Evolutionary conservation across 2,329 filamentous ascomycete genomes (phyloP), one percentile per base, ranked within the genome.

Genomic region (Penicillium sp.): DNA sequence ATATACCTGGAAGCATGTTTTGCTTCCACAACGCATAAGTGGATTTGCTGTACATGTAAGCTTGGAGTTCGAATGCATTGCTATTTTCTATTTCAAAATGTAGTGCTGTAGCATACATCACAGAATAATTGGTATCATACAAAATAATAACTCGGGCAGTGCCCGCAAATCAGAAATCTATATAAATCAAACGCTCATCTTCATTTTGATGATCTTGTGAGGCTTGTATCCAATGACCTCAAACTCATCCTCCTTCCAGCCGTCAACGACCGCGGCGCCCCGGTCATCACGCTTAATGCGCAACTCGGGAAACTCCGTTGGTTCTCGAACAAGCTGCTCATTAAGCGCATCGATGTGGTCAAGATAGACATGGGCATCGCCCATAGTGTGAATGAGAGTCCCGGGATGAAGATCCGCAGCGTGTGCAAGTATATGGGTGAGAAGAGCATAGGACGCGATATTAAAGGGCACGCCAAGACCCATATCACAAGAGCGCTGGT

Each of bases 401-500:
- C 91, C 93, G 0, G 93, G 89, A 1, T 87, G 79, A 48, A 98
- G 71, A 58, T 90, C 84, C 64, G 86, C 89, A 10, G 86, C 88
- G 65, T 90, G 84, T 1, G 93, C 91, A 41, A 98, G 74, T 85
- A 98, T 97, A 69, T 97, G 90, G 37, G 90, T 96, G 35, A 98
- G 75, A 49, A 98, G 75, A 31, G 93, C 89, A 71, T 98, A 98
- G 56, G 82, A 87, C 1, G 91, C 93, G 62, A 98, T 97, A 68
- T 98, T 98, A 75, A 98, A 98, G 1, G 93, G 93, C 21, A 97
- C 89, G 7, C 90, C 93, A 0, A 98, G 82, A 0, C 93, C 93
- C 88, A 97, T 96, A 67, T 98, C 93, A 72, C 90, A 96, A 6
- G 84, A 89, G 4, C 93, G 79, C 72, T 98, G 93, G 70, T 98